These are phyloP conservation scores for Potentilla sterilis DNA, from an alignment of 306 rosid species.

Conservation along the genomic window DNA sequence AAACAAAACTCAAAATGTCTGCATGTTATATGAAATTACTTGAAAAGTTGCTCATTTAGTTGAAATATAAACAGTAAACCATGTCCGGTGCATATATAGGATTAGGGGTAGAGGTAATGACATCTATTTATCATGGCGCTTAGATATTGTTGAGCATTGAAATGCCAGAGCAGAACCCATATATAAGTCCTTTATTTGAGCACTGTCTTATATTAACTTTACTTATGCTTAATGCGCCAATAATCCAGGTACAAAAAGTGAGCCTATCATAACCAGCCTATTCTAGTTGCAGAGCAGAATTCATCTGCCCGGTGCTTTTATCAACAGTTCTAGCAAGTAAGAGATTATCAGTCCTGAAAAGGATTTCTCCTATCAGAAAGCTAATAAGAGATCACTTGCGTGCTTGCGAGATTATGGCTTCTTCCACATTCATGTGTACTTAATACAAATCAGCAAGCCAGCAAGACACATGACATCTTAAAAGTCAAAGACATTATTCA, in stretches of 20 bases:
- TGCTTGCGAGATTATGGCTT: slow-evolving; percentile 3
- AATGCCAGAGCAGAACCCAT: background rate
- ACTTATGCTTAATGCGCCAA: background rate
- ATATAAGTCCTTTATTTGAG: background rate
- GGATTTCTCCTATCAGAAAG: background rate
- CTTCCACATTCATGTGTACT: background rate
- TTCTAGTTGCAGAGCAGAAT: slow-evolving; percentile 2
- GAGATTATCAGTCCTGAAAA: background rate
- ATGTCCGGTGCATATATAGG: background rate
- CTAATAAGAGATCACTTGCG: background rate
- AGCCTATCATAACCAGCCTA: slow-evolving; percentile 2
- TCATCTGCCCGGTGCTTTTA: background rate
- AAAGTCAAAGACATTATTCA: background rate
- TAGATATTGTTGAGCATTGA: background rate
- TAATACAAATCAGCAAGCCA: background rate
- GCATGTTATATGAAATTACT: background rate
- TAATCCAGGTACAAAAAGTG: background rate
- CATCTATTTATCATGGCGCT: background rate
- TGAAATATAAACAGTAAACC: background rate
- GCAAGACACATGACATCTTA: background rate
- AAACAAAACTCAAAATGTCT: background rate
- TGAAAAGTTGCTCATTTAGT: background rate
- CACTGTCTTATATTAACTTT: background rate
- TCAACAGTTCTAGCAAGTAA: background rate
- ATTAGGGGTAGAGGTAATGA: background rate